Evolutionary conservation across 306 rosid genomes (phyloP).

Genomic region (Luffa aegyptiaca): DNA sequence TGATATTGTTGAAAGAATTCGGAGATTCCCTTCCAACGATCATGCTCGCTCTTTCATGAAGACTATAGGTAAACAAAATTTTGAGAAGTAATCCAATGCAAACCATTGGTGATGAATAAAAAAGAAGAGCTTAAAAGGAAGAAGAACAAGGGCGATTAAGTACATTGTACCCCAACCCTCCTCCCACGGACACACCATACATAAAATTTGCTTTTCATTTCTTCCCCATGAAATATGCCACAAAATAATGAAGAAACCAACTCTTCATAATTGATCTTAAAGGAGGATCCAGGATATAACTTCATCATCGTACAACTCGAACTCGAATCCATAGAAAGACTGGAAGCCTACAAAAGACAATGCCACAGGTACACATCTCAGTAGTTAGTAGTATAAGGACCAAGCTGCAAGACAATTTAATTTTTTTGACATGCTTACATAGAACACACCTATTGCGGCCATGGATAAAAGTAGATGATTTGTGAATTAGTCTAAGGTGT

Average conservation of each 20-base stretch:
- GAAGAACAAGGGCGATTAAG: background rate
- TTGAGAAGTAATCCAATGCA: background rate
- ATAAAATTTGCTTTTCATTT: background rate
- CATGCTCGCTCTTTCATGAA: background rate
- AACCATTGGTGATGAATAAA: background rate
- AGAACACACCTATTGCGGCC: background rate
- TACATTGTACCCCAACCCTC: background rate
- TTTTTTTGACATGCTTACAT: background rate
- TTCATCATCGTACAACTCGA: background rate
- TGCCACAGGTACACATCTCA: background rate
- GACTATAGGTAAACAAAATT: background rate
- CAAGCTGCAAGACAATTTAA: background rate
- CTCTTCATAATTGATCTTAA: background rate
- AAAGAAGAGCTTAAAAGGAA: background rate
- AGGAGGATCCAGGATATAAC: background rate
- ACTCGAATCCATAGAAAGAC: background rate
- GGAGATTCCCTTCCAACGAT: background rate
- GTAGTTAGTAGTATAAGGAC: background rate
- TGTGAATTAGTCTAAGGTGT: background rate
- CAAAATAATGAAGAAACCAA: background rate
- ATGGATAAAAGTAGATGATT: background rate
- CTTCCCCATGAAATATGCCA: background rate
- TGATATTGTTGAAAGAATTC: no score
- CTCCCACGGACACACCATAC: background rate
- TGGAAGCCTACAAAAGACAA: background rate